Evolutionary conservation across 164 flowering plant genomes (phyloP), one percentile per base, ranked within the genome.

Genomic region (Amborella trichopoda): DNA sequence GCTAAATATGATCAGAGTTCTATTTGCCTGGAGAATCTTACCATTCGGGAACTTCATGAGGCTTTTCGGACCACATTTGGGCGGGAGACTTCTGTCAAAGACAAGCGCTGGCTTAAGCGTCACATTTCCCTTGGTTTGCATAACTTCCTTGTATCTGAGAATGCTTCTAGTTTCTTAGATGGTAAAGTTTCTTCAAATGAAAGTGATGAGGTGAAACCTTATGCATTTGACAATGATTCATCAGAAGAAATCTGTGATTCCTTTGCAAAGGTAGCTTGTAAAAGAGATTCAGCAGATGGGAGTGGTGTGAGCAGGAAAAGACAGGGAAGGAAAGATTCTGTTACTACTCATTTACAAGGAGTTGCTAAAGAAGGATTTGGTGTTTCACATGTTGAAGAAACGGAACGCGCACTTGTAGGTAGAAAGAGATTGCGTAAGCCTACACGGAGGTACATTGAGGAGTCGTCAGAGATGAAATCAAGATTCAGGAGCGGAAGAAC

Each of bases 361-460:
- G 58, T 44, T 17, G 49, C 44, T 12, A 44, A 48, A 27, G 47
- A 23, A 50, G 68, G 44, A 27, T 18, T 13, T 34, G 54, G 27
- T 28, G 19, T 19, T 1, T 34, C 19, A 30, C 58, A 58, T 46
- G 28, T 26, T 20, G 71, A 33, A 40, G 65, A 59, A 24, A 45
- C 49, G 22, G 58, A 49, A 40, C 54, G 46, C 39, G 46, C 25
- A 1, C 26, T 28, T 54, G 23, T 40, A 27, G 52, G 51, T 21
- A 71, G 67, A 40, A 80, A 73, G 64, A 69, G 93, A 62, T 21
- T 53, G 52, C 80, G 87, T 12, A 82, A 66, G 60, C 89, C 85
- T 59, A 72, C 89, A 14, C 58, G 54, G 48, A 73, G 89, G 57
- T 88, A 66, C 61, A 69, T 77, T 49, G 88, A 79, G 46, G 96